These are phyloP conservation scores for Microcyclospora tardicrescens DNA, from an alignment of 2,329 filamentous ascomycete species.

Conservation along the genomic window DNA sequence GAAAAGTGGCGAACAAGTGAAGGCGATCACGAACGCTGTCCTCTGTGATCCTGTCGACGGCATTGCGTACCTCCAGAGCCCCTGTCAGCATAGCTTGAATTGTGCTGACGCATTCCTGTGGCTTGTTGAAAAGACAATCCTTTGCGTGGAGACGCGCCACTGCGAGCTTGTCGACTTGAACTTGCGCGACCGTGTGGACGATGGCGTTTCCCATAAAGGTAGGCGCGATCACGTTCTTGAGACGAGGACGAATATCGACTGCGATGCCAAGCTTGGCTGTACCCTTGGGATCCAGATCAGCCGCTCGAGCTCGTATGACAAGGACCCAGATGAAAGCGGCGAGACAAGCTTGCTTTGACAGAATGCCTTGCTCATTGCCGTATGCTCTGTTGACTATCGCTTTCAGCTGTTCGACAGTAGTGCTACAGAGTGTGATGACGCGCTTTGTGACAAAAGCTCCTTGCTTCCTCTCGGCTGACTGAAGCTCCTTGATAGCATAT, in stretches of 20 bases:
- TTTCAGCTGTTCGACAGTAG: constrained; percentile 1
- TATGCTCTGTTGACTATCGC: not conserved
- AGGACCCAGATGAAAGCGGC: constrained; percentile 2
- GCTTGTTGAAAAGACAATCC: not conserved
- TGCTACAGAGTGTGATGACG: constrained; percentile 3
- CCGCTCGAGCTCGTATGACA: constrained; percentile 1
- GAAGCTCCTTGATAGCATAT: not conserved
- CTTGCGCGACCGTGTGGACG: constrained; percentile 1
- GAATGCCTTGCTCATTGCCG: not conserved
- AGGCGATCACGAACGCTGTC: constrained; percentile 3
- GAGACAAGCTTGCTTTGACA: constrained; percentile 2
- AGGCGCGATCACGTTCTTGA: not conserved
- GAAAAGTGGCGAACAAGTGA: not conserved
- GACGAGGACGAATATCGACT: constrained; percentile 1
- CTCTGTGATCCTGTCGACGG: constrained; percentile 1
- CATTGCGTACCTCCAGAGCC: constrained; percentile 2
- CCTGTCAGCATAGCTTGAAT: no score
- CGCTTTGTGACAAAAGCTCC: not conserved
- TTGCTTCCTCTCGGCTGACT: no score
- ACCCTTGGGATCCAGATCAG: not conserved
- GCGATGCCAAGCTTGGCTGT: constrained; percentile 2
- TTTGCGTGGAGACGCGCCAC: not conserved
- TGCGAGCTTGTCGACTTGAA: constrained; percentile 1
- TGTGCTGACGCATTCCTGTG: not conserved
- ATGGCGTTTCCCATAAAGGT: constrained; percentile 4